Evolutionary conservation across 2,329 filamentous ascomycete species (phyloP).

Genomic region (Nectriaceae sp.): DNA sequence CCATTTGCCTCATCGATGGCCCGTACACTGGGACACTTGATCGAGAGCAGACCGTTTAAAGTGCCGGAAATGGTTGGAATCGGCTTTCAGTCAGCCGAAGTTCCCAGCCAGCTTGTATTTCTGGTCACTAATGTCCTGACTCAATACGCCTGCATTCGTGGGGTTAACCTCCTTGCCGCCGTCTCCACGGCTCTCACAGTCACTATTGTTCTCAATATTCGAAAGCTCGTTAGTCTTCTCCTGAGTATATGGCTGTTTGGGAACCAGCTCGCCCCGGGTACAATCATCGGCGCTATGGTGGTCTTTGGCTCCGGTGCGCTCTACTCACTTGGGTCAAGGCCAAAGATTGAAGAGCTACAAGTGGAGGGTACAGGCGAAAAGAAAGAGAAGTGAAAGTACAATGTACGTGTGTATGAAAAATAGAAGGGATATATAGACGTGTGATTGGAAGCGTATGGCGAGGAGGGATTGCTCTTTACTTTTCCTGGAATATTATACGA

Average conservation of each 20-base stretch:
- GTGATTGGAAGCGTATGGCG: too few relatives aligned
- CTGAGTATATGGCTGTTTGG: constrained; percentile 95
- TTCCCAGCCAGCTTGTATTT: constrained; percentile 70
- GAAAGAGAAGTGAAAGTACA: constrained; percentile 11
- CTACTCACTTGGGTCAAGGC: constrained; percentile 73
- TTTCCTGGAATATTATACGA: too few relatives aligned
- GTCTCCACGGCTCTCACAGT: constrained; percentile 90
- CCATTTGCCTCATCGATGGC: constrained; percentile 69
- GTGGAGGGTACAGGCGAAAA: constrained; percentile 10
- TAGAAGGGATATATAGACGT: constrained; percentile 1
- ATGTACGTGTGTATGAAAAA: not conserved
- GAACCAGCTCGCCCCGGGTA: constrained; percentile 75
- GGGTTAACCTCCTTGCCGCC: constrained; percentile 91
- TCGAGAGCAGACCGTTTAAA: constrained; percentile 61
- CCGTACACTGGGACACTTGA: constrained; percentile 64
- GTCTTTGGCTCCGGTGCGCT: constrained; percentile 91
- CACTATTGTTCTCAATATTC: constrained; percentile 92
- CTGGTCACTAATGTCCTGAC: constrained; percentile 79
- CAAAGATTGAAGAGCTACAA: constrained; percentile 14
- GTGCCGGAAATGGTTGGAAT: constrained; percentile 24
- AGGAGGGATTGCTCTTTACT: too few relatives aligned
- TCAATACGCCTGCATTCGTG: constrained; percentile 92
- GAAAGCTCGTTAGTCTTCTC: constrained; percentile 88
- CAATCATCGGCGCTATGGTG: constrained; percentile 76
- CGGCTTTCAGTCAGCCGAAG: constrained; percentile 41